phyloP scores from a whole-genome alignment of 192 early-diverging fungal genomes.

The Coemansia sp. region DNA sequence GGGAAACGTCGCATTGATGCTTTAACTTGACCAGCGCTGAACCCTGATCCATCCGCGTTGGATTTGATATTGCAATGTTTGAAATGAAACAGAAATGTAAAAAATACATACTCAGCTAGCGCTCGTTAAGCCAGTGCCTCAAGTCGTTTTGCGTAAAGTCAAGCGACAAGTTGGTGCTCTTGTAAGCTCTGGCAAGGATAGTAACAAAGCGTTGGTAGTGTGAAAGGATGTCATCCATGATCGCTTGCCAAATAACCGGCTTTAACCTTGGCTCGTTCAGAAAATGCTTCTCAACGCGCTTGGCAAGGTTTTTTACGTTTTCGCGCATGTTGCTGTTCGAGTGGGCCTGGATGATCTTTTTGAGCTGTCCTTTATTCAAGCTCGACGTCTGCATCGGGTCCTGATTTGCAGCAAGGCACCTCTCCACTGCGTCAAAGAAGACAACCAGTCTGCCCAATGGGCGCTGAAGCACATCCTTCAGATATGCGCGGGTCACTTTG shows the following conservation, averaged over 20 bases:
- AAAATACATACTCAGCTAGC: slow-evolving; percentile 11
- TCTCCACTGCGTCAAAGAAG: slow-evolving; percentile 97
- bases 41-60: background rate
- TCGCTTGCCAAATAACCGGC: slow-evolving; percentile 88
- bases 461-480: slow-evolving; percentile 82
- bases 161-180: slow-evolving; percentile 74
- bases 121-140: slow-evolving; percentile 50
- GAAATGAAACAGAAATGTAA: background rate
- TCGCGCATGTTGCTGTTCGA: slow-evolving; percentile 75
- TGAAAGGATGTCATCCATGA: slow-evolving; percentile 82
- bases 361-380: slow-evolving; percentile 80
- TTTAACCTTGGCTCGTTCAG: slow-evolving; percentile 78
- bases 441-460: slow-evolving; percentile 86
- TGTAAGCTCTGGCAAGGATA: slow-evolving; percentile 82
- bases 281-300: slow-evolving; percentile 94
- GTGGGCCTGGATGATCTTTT: slow-evolving; percentile 82
- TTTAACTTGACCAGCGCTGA: background rate
- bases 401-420: slow-evolving; percentile 66
- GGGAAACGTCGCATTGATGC: background rate
- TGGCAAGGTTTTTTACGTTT: slow-evolving; percentile 76
- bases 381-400: slow-evolving; percentile 60
- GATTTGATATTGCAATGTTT: slow-evolving; percentile 4
- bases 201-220: slow-evolving; percentile 81
- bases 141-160: slow-evolving; percentile 74
- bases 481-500: slow-evolving; percentile 76